Conservation (phyloP, 352 stramenopile genomes). For the Phytophthora palmivora region DNA sequence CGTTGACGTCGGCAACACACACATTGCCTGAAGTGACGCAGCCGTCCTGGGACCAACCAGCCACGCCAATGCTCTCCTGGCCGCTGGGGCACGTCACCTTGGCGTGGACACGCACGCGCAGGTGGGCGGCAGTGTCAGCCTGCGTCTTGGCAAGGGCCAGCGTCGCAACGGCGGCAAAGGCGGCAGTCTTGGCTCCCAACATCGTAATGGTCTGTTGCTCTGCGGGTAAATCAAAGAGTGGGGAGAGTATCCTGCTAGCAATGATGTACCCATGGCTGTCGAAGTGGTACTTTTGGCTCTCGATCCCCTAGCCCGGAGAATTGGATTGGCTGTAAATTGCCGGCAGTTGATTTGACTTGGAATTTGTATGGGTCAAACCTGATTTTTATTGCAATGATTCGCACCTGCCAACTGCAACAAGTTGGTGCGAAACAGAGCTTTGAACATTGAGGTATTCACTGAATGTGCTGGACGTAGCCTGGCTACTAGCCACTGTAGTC, state of each 20-base stretch:
- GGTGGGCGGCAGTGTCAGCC: slow-evolving; percentile 33
- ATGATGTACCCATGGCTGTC: slow-evolving; percentile 10
- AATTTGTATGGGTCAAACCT: slow-evolving; percentile 17
- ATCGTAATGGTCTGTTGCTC: slow-evolving; percentile 31
- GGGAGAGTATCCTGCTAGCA: slow-evolving; percentile 6
- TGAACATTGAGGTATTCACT: too few relatives aligned
- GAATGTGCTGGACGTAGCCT: too few relatives aligned
- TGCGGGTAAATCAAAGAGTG: slow-evolving; percentile 38
- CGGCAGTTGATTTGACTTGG: slow-evolving; percentile 22
- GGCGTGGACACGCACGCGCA: slow-evolving; percentile 40
- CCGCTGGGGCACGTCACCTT: slow-evolving; percentile 15
- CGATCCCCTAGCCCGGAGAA: slow-evolving; percentile 6
- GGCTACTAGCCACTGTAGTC: too few relatives aligned
- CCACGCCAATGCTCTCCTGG: slow-evolving; percentile 28
- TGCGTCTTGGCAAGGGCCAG: slow-evolving; percentile 32
- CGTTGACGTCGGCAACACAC: not conserved
- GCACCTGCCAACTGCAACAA: not conserved
- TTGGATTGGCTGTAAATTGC: slow-evolving; percentile 15
- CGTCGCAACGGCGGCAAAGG: slow-evolving; percentile 28
- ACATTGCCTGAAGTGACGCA: slow-evolving; percentile 3
- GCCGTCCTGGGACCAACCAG: slow-evolving; percentile 18
- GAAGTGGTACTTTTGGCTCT: slow-evolving; percentile 12
- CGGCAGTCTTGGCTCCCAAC: slow-evolving; percentile 38
- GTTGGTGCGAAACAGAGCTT: slow-evolving; percentile 4
- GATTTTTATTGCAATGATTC: slow-evolving; percentile 32